Evolutionary conservation across 495 filamentous ascomycete species (phyloP), one percentile per base, ranked within the genome.

Genomic region (Xylaria scruposa): DNA sequence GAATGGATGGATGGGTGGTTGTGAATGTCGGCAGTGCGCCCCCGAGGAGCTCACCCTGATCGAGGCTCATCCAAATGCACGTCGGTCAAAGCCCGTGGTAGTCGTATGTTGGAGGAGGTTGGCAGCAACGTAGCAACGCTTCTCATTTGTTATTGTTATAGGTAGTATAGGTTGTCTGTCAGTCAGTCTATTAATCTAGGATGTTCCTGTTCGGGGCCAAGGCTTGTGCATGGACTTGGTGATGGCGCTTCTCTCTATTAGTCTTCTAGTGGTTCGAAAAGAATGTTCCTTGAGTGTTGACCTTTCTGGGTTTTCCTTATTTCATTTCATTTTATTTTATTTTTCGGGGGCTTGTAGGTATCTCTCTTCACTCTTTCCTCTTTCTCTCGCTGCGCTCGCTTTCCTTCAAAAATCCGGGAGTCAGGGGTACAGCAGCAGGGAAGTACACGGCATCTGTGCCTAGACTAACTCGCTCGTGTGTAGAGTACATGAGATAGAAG

Each of bases 31-130:
- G 33, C 61, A 53, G 51, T 26, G 70, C 70, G 62, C 70, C 70
- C 69, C 70, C 38, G 24, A 67, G 70, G 70, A 71, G 70, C 70
- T 71, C 70, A 60, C 61, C 53, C 49, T 59, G 49, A 51, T 71
- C 46, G 47, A 58, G 29, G 46, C 19, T 59, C 70, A 71, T 71
- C 70, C 70, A 71, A 71, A 65, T 46, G 69, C 47, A 58, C 31
- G 58, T 15, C 7, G 26, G 58, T 46, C 38, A 24, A 24, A n/a
- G 38, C 40, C 40, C 24, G 53, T 61, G 40, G 67, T 60, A 29
- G 53, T 61, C 54, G 67, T 60, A 29, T 21, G 51, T 38, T 56
- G 31, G 51, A 56, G 47, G 65, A 56, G 47, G 65, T 68, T 26
- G 31, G 46, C 21, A 46, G 47, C 42, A 12, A 67, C 49, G 33